Base-by-base conservation (phyloP, 805 yeast species). In the Candida ulmi region DNA sequence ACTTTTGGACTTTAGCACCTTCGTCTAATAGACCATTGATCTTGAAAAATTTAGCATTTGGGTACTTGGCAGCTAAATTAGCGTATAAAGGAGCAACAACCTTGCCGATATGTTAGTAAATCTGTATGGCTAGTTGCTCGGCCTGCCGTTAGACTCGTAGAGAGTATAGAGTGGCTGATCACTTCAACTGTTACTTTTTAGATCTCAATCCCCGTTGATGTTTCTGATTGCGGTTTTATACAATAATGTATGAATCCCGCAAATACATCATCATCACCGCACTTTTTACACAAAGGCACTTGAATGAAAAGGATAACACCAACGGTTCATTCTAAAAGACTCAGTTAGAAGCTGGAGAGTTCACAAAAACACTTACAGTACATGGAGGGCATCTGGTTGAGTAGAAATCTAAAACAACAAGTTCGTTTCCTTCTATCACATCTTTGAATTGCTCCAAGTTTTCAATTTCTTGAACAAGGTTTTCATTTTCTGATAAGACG, bases 321-420 rank as follows among this genome's bases (percentile, higher is more conserved):
- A n/a, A n/a, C n/a, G n/a, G n/a, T n/a, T n/a, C n/a, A n/a, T n/a
- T n/a, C n/a, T n/a, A n/a, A n/a, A n/a, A n/a, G n/a, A n/a, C n/a
- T n/a, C n/a, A n/a, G n/a, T n/a, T n/a, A n/a, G n/a, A n/a, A n/a
- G n/a, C n/a, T n/a, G n/a, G n/a, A n/a, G n/a, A n/a, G n/a, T n/a
- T n/a, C n/a, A n/a, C n/a, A n/a, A n/a, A n/a, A n/a, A n/a, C n/a
- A 37, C 35, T 18, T 15, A 32, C 57, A 1, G 40, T 40, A 27
- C 57, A 52, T 29, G 57, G 57, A 1, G 55, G 47, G 29, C 57
- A 52, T 9, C 35, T 35, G 5, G 57, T 51, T 3, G 57, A 52
- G 40, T 49, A 52, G 40, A 52, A 52, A 36, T 52, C 57, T 8
- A 52, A 32, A 3, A 52, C 51, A 1, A 46, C 47, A 1, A 52